phyloP scores from a whole-genome alignment of 2,329 filamentous ascomycete species.

The Achaetomium macrosporum region DNA sequence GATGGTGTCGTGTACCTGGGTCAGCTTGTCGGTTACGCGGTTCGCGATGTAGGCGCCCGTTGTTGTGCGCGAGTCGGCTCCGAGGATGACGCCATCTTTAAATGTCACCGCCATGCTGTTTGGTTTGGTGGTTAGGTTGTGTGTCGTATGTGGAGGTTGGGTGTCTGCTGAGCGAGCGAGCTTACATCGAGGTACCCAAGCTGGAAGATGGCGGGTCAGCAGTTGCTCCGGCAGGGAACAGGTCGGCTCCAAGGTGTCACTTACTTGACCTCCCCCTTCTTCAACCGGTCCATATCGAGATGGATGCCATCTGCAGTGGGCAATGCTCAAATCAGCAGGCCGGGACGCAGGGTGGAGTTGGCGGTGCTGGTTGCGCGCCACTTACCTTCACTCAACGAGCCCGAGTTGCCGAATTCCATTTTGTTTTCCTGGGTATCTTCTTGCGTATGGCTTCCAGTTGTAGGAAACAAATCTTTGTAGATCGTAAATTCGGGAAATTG shows the following conservation, averaged over 20 bases:
- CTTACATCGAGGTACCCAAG: constrained; percentile 92
- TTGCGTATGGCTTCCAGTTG: constrained; percentile 21
- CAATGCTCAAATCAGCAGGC: constrained; percentile 23
- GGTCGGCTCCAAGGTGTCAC: constrained; percentile 29
- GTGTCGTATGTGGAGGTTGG: constrained; percentile 6
- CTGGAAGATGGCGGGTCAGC: constrained; percentile 43
- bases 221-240: background rate
- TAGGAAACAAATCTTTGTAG: background rate
- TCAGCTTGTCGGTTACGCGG: constrained; percentile 98
- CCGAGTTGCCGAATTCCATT: constrained; percentile 61
- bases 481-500: background rate
- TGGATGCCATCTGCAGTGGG: constrained; percentile 82
- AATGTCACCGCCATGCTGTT: constrained; percentile 96
- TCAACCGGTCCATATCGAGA: constrained; percentile 96
- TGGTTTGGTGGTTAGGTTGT: constrained; percentile 20
- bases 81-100: constrained; percentile 94
- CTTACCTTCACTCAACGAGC: constrained; percentile 59
- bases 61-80: constrained; percentile 94
- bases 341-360: constrained; percentile 7
- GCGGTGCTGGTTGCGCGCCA: background rate
- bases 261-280: constrained; percentile 98
- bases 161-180: constrained; percentile 18
- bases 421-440: constrained; percentile 18
- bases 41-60: constrained; percentile 98
- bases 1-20: constrained; percentile 96